Evolutionary conservation across 2,329 filamentous ascomycete genomes (phyloP), one percentile per base, ranked within the genome.

Genomic region (Scedosporium dehoogii): DNA sequence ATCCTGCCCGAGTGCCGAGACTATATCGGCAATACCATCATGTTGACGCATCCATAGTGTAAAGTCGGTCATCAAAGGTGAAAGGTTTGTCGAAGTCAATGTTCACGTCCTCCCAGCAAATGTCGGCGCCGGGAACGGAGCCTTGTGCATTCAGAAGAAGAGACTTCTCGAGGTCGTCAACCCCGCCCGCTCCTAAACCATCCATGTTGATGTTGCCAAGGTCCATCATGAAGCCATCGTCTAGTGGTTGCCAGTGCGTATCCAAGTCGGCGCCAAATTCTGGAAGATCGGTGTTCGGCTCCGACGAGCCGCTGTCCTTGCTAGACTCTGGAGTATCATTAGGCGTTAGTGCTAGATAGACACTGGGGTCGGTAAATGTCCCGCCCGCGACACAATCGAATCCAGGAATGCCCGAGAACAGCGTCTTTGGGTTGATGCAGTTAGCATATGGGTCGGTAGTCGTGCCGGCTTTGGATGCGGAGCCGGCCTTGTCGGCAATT

Each of bases 261-360:
- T 79, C 80, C 59, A 85, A 79, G 53, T 86, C 83, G 14, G 73
- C 70, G 3, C 79, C 76, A 7, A 48, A 21, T 63, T 87, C 85
- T 2, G 82, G 79, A 18, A 86, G 81, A 66, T 87, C 85, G 68
- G 83, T 86, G 64, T 81, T 86, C 9, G 83, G 81, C 67, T 87
- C 84, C 48, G 84, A 85, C 7, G 75, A 71, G 3, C 81, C 79
- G 66, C 79, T 81, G 63, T 87, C 84, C 70, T 86, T 85, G 71
- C 78, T 83, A 2, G 84, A 87, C 66, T 86, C 85, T 0, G 85
- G 85, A 6, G 85, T 87, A 68, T 87, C 83, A 64, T 85, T 84
- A 0, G 84, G 84, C 25, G 84, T 84, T 63, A 81, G 73, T 1
- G 81, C 78, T 21, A 80, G 79, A 67, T 84, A 85, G 7, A 81